A percentile compares a stretch with the other conserved stretches of the same genome.
Conservation (phyloP, 2,329 filamentous ascomycete genomes). For the Stachybotrys chlorohalonatus region DNA sequence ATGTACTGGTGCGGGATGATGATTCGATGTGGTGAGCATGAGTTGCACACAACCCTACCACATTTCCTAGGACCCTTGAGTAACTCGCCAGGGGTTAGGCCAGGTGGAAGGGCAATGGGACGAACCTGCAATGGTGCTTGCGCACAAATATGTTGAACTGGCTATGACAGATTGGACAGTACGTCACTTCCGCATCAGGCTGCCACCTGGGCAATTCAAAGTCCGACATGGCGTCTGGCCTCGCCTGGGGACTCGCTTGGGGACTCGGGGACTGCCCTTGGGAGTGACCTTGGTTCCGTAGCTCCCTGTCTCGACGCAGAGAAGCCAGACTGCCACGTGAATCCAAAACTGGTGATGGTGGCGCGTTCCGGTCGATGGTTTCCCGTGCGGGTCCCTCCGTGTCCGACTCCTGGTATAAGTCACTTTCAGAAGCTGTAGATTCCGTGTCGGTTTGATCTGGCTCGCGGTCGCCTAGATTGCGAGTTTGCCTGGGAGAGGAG, state of each 20-base stretch:
- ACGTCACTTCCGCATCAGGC: slow-evolving; percentile 71
- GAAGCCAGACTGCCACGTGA: not conserved
- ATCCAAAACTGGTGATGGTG: not conserved
- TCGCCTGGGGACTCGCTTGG: not conserved
- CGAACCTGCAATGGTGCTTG: slow-evolving; percentile 85
- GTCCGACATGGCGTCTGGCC: slow-evolving; percentile 17
- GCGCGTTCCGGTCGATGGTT: not conserved
- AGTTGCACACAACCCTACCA: slow-evolving; percentile 80
- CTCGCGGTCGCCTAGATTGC: not conserved
- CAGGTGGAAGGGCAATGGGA: slow-evolving; percentile 4
- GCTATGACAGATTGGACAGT: slow-evolving; percentile 75
- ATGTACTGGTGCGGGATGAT: slow-evolving; percentile 92
- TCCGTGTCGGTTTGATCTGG: not conserved
- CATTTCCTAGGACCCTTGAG: slow-evolving; percentile 58
- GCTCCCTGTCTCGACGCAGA: not conserved
- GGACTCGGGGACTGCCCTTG: not conserved
- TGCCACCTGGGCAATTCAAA: slow-evolving; percentile 73
- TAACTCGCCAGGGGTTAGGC: not conserved
- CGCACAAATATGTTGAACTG: slow-evolving; percentile 79
- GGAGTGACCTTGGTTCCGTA: not conserved
- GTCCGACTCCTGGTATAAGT: not conserved
- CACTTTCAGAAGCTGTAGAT: not conserved
- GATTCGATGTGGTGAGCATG: slow-evolving; percentile 89
- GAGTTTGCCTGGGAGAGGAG: not conserved
- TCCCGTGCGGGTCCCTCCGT: not conserved